Evolutionary conservation across 228 moss, liverwort and hornwort genomes (phyloP), one percentile per base, ranked within the genome.

Genomic region (Sphagnum magellanicum): DNA sequence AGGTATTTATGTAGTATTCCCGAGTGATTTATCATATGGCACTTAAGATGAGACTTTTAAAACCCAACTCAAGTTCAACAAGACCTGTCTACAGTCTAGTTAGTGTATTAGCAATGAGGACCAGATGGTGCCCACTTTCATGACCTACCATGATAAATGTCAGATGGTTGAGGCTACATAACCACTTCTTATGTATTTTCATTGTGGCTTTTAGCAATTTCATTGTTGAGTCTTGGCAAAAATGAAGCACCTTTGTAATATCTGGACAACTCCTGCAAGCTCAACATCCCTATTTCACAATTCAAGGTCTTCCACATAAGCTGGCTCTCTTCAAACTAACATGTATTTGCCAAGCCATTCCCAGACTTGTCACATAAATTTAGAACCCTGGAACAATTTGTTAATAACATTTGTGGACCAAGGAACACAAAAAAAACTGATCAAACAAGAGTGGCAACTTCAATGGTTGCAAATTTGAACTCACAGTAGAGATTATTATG

Each of bases 181-280:
- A 72, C 75, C 97, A 84, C 75, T 79, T 73, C 76, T 84, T 97
- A 67, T 91, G 93, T 9, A 88, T 97, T 71, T 80, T 71, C 83
- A 67, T 93, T 93, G 17, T 91, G 90, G 51, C 67, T 77, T 50
- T 47, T 74, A 16, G 91, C 70, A 49, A 97, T 84, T 77, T 97
- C 97, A 71, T 97, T 97, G 76, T 97, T 97, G 32, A 97, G 82
- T 74, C 72, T 91, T 49, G 97, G 97, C 55, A 97, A 81, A 82
- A 97, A 97, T 68, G 93, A 75, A 50, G 85, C 93, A 53, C 97
- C 91, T 50, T 72, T 82, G 75, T 89, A 82, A 70, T 97, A 97
- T 61, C 77, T 90, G 63, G 78, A 74, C 81, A 97, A 72, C 67
- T 97, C 93, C 94, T 94, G 68, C 65, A 79, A 61, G 74, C 60